phyloP scores from a whole-genome alignment of 2,329 filamentous ascomycete genomes.

The Penicillium paneum region DNA sequence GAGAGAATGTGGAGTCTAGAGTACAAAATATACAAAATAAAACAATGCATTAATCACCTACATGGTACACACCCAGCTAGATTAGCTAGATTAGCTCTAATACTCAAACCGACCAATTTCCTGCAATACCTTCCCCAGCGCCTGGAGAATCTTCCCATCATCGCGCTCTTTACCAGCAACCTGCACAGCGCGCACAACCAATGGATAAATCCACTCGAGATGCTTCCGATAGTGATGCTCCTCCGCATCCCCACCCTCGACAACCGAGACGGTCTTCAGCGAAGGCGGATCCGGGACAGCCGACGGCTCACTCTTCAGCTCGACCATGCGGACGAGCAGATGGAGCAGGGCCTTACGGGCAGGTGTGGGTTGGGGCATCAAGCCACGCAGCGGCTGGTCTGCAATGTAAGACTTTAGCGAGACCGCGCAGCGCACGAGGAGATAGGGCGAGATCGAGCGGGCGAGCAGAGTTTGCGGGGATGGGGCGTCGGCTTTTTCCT shows the following conservation, averaged over 20 bases:
- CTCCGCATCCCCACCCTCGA: constrained; percentile 49
- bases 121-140: constrained; percentile 60
- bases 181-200: constrained; percentile 49
- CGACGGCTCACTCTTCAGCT: constrained; percentile 65
- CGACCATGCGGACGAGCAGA: constrained; percentile 64
- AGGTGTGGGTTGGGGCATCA: constrained; percentile 80
- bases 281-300: constrained; percentile 58
- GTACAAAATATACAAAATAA: background rate
- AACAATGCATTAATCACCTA: background rate
- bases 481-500: background rate
- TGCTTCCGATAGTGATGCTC: constrained; percentile 63
- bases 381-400: constrained; percentile 83
- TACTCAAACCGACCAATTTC: constrained; percentile 51
- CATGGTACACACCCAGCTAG: background rate
- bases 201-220: constrained; percentile 73
- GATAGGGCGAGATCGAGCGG: constrained; percentile 70
- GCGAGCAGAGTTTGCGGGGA: constrained; percentile 59
- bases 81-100: background rate
- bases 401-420: constrained; percentile 81
- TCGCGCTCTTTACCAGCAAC: constrained; percentile 42
- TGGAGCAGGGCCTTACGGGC: constrained; percentile 76
- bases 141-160: constrained; percentile 39
- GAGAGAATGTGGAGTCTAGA: background rate
- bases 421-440: constrained; percentile 77
- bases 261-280: constrained; percentile 11